These are phyloP conservation scores for Diaporthe sp. DNA, from an alignment of 2,329 filamentous ascomycete genomes.

Conservation along the genomic window DNA sequence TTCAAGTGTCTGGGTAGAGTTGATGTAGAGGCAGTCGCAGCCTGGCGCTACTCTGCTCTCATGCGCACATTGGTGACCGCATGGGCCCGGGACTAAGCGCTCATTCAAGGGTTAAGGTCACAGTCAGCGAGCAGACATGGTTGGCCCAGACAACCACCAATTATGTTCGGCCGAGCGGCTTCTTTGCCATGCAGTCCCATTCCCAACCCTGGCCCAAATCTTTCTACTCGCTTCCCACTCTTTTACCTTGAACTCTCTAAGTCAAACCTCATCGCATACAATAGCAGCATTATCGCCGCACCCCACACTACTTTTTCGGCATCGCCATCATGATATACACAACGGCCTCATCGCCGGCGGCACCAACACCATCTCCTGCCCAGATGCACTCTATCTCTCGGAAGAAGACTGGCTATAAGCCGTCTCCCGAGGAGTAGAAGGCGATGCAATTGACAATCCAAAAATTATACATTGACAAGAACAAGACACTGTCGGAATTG, in stretches of 20 bases:
- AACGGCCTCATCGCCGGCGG: neutral
- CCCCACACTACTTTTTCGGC: neutral
- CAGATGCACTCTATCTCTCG: neutral
- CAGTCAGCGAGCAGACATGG: too few species aligned
- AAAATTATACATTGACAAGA: slow-evolving; percentile 32
- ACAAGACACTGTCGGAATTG: slow-evolving; percentile 26
- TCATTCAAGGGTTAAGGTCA: too few species aligned
- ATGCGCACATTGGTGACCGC: too few species aligned
- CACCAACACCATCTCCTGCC: neutral
- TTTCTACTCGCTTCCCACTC: slow-evolving; percentile 31
- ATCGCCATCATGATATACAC: slow-evolving; percentile 2
- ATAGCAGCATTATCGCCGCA: slow-evolving; percentile 6
- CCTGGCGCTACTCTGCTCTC: too few species aligned
- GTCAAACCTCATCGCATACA: neutral
- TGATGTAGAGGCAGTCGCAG: too few species aligned
- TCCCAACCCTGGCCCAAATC: slow-evolving; percentile 30
- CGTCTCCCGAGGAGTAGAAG: slow-evolving; percentile 24
- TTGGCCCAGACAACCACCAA: too few species aligned
- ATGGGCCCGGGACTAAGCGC: too few species aligned
- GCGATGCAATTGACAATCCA: slow-evolving; percentile 25
- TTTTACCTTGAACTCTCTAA: slow-evolving; percentile 23
- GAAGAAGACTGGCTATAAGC: slow-evolving; percentile 19
- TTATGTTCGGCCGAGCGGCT: slow-evolving; percentile 24
- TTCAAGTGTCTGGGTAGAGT: too few species aligned
- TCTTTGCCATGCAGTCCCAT: slow-evolving; percentile 28